Percentiles rank a stretch among this genome's conserved stretches.
These are phyloP conservation scores for Ilyonectria mors-panacis DNA, from an alignment of 2,329 filamentous ascomycete species.

Conservation along the genomic window DNA sequence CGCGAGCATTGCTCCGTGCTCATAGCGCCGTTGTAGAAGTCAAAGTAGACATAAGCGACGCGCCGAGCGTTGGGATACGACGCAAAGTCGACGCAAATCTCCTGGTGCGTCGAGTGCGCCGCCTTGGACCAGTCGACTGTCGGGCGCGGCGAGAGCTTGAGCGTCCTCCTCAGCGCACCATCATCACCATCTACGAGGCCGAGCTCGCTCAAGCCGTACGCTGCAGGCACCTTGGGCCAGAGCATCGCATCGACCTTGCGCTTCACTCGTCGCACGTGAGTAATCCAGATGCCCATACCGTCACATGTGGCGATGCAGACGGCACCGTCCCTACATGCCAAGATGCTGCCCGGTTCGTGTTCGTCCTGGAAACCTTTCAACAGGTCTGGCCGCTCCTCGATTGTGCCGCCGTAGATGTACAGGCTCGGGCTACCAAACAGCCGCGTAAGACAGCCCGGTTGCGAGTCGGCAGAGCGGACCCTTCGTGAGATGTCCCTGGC, in stretches of 20 bases:
- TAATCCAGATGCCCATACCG: conserved; percentile 33
- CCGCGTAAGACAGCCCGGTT: conserved; percentile 32
- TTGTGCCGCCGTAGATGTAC: conserved; percentile 31
- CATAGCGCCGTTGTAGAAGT: conserved; percentile 40
- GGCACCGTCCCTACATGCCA: conserved; percentile 9
- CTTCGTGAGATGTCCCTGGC: conserved; percentile 31
- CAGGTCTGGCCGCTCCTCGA: conserved; percentile 8
- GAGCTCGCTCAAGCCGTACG: conserved; percentile 21
- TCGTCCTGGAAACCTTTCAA: neutral
- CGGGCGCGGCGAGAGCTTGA: neutral
- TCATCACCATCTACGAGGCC: no score
- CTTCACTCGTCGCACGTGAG: conserved; percentile 32
- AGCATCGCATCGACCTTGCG: conserved; percentile 36
- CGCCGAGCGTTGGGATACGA: conserved; percentile 10
- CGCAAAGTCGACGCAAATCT: conserved; percentile 16
- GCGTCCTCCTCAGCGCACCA: no score
- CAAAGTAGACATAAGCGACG: conserved; percentile 34
- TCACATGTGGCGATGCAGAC: conserved; percentile 29
- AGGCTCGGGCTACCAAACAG: conserved; percentile 22
- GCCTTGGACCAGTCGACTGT: conserved; percentile 17
- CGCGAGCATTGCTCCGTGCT: conserved; percentile 35
- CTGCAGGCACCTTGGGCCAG: conserved; percentile 36
- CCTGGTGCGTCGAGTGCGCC: conserved; percentile 10
- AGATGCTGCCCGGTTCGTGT: neutral
- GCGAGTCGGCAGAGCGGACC: conserved; percentile 36